phyloP scores from a whole-genome alignment of 2,329 filamentous ascomycete genomes.

The Clonostachys sp. region DNA sequence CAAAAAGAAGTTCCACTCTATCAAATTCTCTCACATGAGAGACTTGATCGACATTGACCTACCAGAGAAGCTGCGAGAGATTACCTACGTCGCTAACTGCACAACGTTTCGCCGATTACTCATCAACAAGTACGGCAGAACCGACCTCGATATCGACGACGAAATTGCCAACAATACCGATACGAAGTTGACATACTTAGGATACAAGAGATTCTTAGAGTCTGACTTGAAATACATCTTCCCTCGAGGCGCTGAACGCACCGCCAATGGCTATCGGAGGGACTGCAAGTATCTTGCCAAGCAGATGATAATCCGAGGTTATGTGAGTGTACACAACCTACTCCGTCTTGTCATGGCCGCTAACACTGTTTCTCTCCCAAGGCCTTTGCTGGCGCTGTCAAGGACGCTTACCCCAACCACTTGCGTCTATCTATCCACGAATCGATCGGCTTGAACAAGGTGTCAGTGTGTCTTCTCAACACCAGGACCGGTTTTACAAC shows the following conservation, averaged over 20 bases:
- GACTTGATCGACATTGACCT: conserved; percentile 34
- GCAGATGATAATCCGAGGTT: conserved; percentile 20
- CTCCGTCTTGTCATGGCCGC: too few species aligned
- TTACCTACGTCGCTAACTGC: conserved; percentile 24
- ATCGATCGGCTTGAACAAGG: conserved; percentile 15
- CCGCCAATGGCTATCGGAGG: conserved; percentile 13
- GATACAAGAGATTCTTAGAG: conserved; percentile 19
- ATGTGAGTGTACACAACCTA: conserved; percentile 4
- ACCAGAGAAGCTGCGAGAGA: conserved; percentile 31
- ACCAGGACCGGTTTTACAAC: conserved; percentile 21
- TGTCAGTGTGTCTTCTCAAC: conserved; percentile 19
- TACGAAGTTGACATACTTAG: conserved; percentile 19
- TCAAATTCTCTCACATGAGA: conserved; percentile 38
- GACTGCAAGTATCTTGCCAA: conserved; percentile 19
- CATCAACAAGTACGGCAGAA: conserved; percentile 13
- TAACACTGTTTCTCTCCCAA: too few species aligned
- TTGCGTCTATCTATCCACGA: conserved; percentile 21
- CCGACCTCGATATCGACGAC: conserved; percentile 15
- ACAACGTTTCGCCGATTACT: conserved; percentile 20
- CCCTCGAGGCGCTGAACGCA: conserved; percentile 10
- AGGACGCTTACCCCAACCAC: conserved; percentile 14
- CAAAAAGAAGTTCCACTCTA: conserved; percentile 28
- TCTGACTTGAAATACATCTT: conserved; percentile 20
- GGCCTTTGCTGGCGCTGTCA: conserved; percentile 18
- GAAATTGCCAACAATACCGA: conserved; percentile 18